Evolutionary conservation across 2,329 filamentous ascomycete genomes (phyloP).

Genomic region (Albifimbria verrucaria): DNA sequence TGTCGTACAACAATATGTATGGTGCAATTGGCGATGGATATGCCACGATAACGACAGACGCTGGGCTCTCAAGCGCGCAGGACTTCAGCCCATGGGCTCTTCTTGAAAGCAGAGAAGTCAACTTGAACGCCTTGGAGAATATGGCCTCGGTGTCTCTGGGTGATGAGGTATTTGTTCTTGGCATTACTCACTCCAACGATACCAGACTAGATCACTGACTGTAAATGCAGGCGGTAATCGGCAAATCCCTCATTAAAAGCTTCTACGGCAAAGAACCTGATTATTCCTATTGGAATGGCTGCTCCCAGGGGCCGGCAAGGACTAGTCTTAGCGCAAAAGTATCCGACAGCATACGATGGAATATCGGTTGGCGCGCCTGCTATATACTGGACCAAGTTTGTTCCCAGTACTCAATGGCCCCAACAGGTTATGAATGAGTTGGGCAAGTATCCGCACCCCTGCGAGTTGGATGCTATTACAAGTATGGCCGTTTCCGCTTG

Average conservation of each 20-base stretch:
- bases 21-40: neutral
- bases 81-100: neutral
- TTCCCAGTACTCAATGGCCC: constrained; percentile 8
- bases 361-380: constrained; percentile 45
- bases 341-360: constrained; percentile 51
- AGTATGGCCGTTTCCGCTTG: constrained; percentile 43
- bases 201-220: neutral
- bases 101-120: neutral
- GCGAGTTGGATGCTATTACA: constrained; percentile 23
- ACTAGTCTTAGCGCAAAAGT: constrained; percentile 45
- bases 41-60: neutral
- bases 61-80: neutral
- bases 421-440: constrained; percentile 15
- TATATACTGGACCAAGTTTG: constrained; percentile 29
- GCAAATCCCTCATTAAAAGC: constrained; percentile 36
- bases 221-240: constrained; percentile 27
- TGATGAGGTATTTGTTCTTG: neutral
- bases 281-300: constrained; percentile 48
- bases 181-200: neutral
- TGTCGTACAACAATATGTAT: neutral
- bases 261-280: constrained; percentile 35
- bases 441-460: neutral
- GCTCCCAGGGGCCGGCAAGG: constrained; percentile 54
- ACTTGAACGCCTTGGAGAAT: neutral
- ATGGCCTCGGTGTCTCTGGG: neutral